These are phyloP conservation scores for Agaricus bisporus DNA, from an alignment of 768 basidiomycete species.

Conservation along the genomic window DNA sequence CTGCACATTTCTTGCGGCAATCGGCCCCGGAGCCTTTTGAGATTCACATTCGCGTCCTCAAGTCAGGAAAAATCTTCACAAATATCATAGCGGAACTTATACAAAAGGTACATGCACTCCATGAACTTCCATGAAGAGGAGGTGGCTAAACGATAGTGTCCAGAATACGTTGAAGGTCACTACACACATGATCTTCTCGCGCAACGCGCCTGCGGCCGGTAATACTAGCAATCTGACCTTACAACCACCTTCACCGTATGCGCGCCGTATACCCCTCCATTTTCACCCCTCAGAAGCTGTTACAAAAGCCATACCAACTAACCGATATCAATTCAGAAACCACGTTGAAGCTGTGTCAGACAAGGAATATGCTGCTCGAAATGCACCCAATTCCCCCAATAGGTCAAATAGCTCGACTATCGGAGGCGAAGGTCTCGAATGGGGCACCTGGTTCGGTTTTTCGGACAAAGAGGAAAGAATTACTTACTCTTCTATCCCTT, in stretches of 20 bases:
- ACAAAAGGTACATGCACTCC: slow-evolving; percentile 43
- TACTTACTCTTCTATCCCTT: slow-evolving; percentile 42
- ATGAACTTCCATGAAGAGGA: not conserved
- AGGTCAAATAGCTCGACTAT: slow-evolving; percentile 33
- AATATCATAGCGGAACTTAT: slow-evolving; percentile 53
- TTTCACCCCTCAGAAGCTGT: slow-evolving; percentile 40
- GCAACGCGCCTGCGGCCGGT: slow-evolving; percentile 28
- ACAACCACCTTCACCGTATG: slow-evolving; percentile 48
- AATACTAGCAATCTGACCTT: slow-evolving; percentile 26
- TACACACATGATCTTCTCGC: slow-evolving; percentile 52
- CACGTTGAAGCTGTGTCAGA: slow-evolving; percentile 36
- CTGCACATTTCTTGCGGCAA: slow-evolving; percentile 50
- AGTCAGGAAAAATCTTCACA: slow-evolving; percentile 45
- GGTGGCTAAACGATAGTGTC: not conserved
- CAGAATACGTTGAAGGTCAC: slow-evolving; percentile 44
- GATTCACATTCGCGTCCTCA: slow-evolving; percentile 42
- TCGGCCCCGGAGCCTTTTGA: slow-evolving; percentile 35
- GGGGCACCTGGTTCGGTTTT: slow-evolving; percentile 55
- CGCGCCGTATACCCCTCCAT: slow-evolving; percentile 52
- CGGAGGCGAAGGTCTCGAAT: slow-evolving; percentile 50
- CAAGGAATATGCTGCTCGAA: slow-evolving; percentile 29
- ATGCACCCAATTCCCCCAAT: slow-evolving; percentile 27
- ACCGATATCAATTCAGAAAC: slow-evolving; percentile 29
- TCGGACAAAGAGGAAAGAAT: slow-evolving; percentile 34
- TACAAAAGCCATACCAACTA: slow-evolving; percentile 12